Conservation (phyloP, 164 flowering plant genomes). For the Cinnamomum chago region DNA sequence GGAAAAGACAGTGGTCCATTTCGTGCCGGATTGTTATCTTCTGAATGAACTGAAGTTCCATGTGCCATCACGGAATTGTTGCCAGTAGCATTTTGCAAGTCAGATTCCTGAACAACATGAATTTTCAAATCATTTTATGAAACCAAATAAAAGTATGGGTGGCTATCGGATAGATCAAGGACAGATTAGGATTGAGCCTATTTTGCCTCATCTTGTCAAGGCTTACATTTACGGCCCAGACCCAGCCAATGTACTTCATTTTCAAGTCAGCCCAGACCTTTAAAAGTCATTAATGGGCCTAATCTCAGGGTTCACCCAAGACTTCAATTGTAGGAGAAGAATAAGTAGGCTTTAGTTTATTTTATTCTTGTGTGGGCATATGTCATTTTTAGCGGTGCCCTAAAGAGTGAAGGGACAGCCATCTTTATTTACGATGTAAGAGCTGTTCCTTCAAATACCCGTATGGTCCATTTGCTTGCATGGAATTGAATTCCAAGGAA, state of each 20-base stretch:
- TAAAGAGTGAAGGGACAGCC: too few species aligned
- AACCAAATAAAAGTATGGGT: background rate
- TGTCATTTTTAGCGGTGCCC: too few species aligned
- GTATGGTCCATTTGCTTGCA: too few species aligned
- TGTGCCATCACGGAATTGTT: slow-evolving; percentile 25
- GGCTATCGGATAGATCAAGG: background rate
- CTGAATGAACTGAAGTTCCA: slow-evolving; percentile 17
- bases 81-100: slow-evolving; percentile 16
- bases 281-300: background rate
- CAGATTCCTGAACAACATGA: slow-evolving; percentile 40
- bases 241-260: too few species aligned
- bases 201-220: too few species aligned
- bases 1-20: slow-evolving; percentile 75
- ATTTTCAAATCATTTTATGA: slow-evolving; percentile 2
- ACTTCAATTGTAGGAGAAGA: background rate
- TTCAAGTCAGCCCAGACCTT: too few species aligned
- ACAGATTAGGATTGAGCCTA: background rate
- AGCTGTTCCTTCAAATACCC: too few species aligned
- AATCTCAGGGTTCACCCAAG: background rate
- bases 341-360: too few species aligned
- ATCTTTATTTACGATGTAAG: too few species aligned
- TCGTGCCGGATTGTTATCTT: slow-evolving; percentile 43
- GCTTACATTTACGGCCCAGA: too few species aligned
- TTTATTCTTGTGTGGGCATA: too few species aligned
- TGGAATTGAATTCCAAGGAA: too few species aligned